Evolutionary conservation across 208 protist species (phyloP).

Genomic region (Trypanosoma caninum): DNA sequence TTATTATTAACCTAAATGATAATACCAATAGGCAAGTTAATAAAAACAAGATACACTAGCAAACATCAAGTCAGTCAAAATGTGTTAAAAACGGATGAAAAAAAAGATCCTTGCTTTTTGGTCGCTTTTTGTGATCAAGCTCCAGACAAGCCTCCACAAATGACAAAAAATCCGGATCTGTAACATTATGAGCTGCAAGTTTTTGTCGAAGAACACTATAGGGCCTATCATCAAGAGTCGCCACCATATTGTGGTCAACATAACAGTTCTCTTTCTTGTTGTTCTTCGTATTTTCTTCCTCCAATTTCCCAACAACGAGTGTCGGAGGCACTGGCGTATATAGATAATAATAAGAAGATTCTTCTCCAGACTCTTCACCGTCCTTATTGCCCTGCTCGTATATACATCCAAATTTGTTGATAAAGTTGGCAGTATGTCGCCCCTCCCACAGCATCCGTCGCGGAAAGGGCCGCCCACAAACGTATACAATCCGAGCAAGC

Average conservation of each 20-base stretch:
- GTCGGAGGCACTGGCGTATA: slow-evolving; percentile 62
- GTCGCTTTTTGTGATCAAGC: slow-evolving; percentile 80
- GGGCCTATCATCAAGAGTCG: slow-evolving; percentile 16
- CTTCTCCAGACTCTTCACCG: slow-evolving; percentile 27
- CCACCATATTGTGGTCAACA: background rate
- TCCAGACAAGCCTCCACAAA: slow-evolving; percentile 88
- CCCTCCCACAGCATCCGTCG: slow-evolving; percentile 86
- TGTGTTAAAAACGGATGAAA: slow-evolving; percentile 80
- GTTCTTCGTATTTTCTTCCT: slow-evolving; percentile 12
- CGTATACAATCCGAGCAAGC: slow-evolving; percentile 89
- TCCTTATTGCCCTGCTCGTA: slow-evolving; percentile 72
- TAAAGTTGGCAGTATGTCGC: slow-evolving; percentile 82
- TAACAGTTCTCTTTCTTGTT: slow-evolving; percentile 13
- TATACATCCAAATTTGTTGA: slow-evolving; percentile 86
- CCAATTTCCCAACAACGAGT: slow-evolving; percentile 17
- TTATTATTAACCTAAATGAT: no score
- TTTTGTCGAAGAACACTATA: slow-evolving; percentile 76
- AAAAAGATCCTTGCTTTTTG: slow-evolving; percentile 74
- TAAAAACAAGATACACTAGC: background rate
- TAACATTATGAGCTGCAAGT: slow-evolving; percentile 59
- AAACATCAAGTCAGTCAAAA: slow-evolving; percentile 10
- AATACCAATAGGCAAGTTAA: no score
- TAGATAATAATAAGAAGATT: slow-evolving; percentile 57
- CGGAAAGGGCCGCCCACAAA: slow-evolving; percentile 86
- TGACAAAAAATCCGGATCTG: slow-evolving; percentile 74